Evolutionary conservation across 805 yeast genomes (phyloP), one percentile per base, ranked within the genome.

Genomic region (Ogataea populi-albae): DNA sequence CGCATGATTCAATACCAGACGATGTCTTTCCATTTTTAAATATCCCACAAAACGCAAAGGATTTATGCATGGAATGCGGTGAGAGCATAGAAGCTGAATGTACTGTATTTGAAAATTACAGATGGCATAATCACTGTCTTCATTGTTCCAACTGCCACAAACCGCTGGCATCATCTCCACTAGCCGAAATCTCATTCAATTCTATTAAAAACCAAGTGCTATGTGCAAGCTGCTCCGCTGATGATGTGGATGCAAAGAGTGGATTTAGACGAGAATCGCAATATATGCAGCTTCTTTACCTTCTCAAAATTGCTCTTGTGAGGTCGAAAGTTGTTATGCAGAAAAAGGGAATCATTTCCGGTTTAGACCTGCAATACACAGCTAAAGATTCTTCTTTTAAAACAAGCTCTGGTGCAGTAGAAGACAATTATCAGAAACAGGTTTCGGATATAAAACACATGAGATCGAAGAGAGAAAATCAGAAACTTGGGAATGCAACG

Each of bases 21-120:
- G 62, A 63, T 35, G 63, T 65, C 5, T 68, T 69, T 48, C 49
- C 64, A 11, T 50, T 52, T 20, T 64, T 79, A 37, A 58, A 67
- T 5, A 69, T 82, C 4, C 70, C 84, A 0, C 50, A 68, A 3
- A 73, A 73, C 35, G 75, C 91, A 2, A 81, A 87, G 6, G 98
- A 91, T 56, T 69, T 77, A 3, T 93, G 98, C 62, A 65, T 65
- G 9, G 55, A 59, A 1, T 93, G 98, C 58, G 65, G 69, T 2
- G 77, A 78, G 55, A 79, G 88, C 46, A 85, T 91, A 25, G 97
- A 93, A 59, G 93, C 81, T 47, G 72, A 73, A n/a, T 91, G 98
- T 61, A 64, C 79, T 11, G 71, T 69, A 29, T 74, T 69, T 46
- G 66, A 66, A 15, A 78, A 77, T 23, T 64, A 66, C 32, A 73